Evolutionary conservation across 1,284 basidiomycete genomes (phyloP).

Genomic region (Boletus mariae): DNA sequence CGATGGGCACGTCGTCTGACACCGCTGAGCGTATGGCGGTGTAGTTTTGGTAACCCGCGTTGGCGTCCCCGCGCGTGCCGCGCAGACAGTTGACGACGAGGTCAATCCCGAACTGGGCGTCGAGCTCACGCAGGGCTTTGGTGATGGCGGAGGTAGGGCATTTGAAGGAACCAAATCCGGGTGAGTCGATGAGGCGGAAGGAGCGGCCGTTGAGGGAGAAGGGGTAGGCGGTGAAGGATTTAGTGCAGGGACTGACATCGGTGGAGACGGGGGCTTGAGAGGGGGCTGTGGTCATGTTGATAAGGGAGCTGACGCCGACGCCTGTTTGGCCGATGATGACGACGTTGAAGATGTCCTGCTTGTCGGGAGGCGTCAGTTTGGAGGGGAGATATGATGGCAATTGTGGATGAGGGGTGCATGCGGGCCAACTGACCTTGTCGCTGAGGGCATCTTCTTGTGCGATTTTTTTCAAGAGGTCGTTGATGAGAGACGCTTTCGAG

Average conservation of each 20-base stretch:
- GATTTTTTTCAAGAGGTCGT: slow-evolving; percentile 25
- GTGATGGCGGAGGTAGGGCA: slow-evolving; percentile 24
- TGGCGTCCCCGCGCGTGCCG: slow-evolving; percentile 29
- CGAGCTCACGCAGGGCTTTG: slow-evolving; percentile 29
- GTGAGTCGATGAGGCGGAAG: slow-evolving; percentile 32
- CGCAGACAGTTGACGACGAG: slow-evolving; percentile 29
- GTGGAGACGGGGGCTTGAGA: slow-evolving; percentile 24
- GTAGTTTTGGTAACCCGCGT: slow-evolving; percentile 30
- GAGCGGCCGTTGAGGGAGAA: slow-evolving; percentile 26
- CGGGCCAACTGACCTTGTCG: slow-evolving; percentile 21
- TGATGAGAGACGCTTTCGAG: slow-evolving; percentile 23
- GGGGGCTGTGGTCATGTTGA: slow-evolving; percentile 23
- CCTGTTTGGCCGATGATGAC: slow-evolving; percentile 31
- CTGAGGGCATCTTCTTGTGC: slow-evolving; percentile 17
- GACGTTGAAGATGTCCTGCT: slow-evolving; percentile 29
- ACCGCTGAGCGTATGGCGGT: slow-evolving; percentile 27
- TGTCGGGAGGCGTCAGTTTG: slow-evolving; percentile 2
- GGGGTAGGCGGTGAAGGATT: slow-evolving; percentile 26
- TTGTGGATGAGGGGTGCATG: not conserved
- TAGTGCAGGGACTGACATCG: slow-evolving; percentile 29
- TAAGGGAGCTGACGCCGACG: slow-evolving; percentile 26
- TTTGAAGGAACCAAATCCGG: slow-evolving; percentile 30
- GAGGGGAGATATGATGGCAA: not conserved
- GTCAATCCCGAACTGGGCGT: slow-evolving; percentile 26
- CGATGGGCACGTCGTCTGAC: slow-evolving; percentile 33